Base-by-base conservation (phyloP, 75 land plant genomes). In the Picea glauca region DNA sequence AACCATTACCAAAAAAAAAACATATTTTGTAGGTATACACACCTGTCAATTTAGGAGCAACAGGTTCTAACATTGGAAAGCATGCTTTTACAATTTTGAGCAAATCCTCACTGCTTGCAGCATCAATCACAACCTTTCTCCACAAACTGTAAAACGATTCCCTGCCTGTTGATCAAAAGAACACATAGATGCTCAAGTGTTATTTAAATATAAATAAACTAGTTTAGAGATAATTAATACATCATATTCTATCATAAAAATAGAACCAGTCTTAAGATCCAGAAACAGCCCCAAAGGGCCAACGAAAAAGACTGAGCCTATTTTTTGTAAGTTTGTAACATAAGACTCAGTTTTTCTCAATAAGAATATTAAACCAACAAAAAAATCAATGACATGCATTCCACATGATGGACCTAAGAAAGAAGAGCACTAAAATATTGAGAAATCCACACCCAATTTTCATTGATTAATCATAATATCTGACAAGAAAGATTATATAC, bases 101-200 rank as follows among this genome's bases (percentile, higher is more conserved):
- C 84, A 98, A 76, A 79, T 98, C 99, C 5, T 80, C 86, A 40
- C 66, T 83, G 65, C 62, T 91, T 38, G 94, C 87, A 56, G 83
- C 77, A 50, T 78, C 83, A 82, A 98, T 79, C 76, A 83, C 80
- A 60, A 98, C 87, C 83, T 82, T 95, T 78, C 98, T 87, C 99
- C 99, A 98, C 23, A 85, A 77, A 60, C 83, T 82, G 73, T 81
- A 84, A 60, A 91, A 64, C 61, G 81, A 78, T 56, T 79, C 82
- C 35, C 78, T 83, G 63, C 87, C 97, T 87, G 61, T 38, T 63
- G 60, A 43, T 46, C 56, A 70, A 70, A 4, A 43, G 43, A 17
- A 70, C 11, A n/a, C 18, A 70, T 3, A 67, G 21, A 43, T 8
- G 20, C n/a, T 12, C 14, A n/a, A 8, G 74, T 20, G 12, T 43